Evolutionary conservation across 176 grass and related monocot genomes (phyloP).

Genomic region (Rhynchospora tenuis): DNA sequence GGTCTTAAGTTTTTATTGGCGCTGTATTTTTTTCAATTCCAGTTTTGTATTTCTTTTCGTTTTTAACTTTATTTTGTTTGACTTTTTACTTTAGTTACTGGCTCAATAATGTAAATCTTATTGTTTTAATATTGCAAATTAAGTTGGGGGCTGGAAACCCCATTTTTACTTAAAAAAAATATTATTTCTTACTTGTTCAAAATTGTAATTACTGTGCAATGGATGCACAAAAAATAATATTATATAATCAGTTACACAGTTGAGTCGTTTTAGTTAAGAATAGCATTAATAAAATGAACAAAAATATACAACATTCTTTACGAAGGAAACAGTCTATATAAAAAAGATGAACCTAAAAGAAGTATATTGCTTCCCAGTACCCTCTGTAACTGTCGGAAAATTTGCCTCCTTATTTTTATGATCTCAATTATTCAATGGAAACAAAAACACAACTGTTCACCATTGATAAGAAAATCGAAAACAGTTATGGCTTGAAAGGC

Average conservation of each 20-base stretch:
- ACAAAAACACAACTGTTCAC: not conserved
- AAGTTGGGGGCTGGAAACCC: too few relatives aligned
- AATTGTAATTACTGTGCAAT: not conserved
- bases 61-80: too few relatives aligned
- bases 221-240: not conserved
- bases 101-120: too few relatives aligned
- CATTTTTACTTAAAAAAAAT: too few relatives aligned
- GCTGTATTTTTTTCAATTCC: too few relatives aligned
- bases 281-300: not conserved
- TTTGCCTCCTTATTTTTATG: not conserved
- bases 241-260: not conserved
- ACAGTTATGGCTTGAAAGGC: slow-evolving; percentile 61
- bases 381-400: not conserved
- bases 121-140: too few relatives aligned
- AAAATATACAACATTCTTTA: not conserved
- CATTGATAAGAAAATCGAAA: not conserved
- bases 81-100: too few relatives aligned
- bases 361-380: not conserved
- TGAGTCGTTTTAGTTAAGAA: not conserved
- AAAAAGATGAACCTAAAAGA: not conserved
- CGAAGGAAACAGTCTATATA: not conserved
- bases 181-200: too few relatives aligned
- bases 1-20: too few relatives aligned
- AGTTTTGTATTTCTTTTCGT: too few relatives aligned
- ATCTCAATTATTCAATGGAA: not conserved